Evolutionary conservation across 1,284 basidiomycete genomes (phyloP).

Genomic region (Athelia psychrophila): DNA sequence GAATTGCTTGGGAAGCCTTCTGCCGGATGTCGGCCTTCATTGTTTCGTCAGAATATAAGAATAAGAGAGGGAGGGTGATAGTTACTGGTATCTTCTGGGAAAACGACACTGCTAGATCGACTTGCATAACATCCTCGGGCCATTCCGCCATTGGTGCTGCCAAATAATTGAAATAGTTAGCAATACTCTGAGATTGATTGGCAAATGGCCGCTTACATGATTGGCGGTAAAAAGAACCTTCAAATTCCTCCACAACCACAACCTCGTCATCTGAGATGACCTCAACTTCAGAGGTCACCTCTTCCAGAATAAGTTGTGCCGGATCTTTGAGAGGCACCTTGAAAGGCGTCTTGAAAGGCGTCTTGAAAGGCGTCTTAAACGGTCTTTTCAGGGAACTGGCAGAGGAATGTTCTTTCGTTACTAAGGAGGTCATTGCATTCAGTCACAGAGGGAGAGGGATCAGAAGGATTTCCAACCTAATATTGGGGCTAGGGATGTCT

Average conservation of each 20-base stretch:
- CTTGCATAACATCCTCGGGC: constrained; percentile 32
- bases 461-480: not conserved
- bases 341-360: constrained; percentile 40
- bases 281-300: not conserved
- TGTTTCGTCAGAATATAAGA: too few relatives aligned
- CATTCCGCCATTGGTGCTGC: constrained; percentile 30
- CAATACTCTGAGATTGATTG: not conserved
- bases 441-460: not conserved
- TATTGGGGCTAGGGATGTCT: not conserved
- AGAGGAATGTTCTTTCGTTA: constrained; percentile 40
- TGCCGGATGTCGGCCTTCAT: constrained; percentile 29
- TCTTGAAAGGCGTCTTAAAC: constrained; percentile 34
- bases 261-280: not conserved
- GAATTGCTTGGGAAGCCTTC: constrained; percentile 25
- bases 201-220: constrained; percentile 3
- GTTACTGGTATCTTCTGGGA: constrained; percentile 61
- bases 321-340: constrained; percentile 20
- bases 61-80: not conserved
- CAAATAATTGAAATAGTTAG: not conserved
- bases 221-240: not conserved
- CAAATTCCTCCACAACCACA: not conserved
- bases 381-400: constrained; percentile 42
- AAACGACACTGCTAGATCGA: constrained; percentile 52
- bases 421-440: constrained; percentile 20
- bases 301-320: constrained; percentile 9